Conservation (phyloP, 768 basidiomycete genomes). For the Boletus rex-veris region DNA sequence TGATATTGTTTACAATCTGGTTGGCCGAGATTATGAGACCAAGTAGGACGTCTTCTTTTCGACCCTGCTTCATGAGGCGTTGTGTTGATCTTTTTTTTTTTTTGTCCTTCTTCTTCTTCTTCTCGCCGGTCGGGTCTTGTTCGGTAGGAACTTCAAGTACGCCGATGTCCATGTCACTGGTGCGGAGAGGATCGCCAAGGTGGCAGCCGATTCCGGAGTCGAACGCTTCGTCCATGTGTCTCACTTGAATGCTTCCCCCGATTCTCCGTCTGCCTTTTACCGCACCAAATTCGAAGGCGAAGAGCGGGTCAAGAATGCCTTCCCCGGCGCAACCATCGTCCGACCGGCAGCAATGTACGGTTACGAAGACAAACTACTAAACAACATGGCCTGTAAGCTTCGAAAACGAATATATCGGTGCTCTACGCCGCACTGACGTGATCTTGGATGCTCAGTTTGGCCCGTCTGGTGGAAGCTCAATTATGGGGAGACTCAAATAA, state of each 20-base stretch:
- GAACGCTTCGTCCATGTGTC: slow-evolving; percentile 90
- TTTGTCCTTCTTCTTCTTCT: not conserved
- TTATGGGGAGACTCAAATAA: slow-evolving; percentile 77
- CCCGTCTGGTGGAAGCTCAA: slow-evolving; percentile 95
- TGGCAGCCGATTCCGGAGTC: slow-evolving; percentile 75
- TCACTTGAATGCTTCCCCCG: slow-evolving; percentile 82
- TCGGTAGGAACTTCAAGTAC: slow-evolving; percentile 80
- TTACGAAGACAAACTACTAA: slow-evolving; percentile 92
- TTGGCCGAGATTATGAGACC: slow-evolving; percentile 91
- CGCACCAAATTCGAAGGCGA: slow-evolving; percentile 89
- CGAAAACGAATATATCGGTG: not conserved
- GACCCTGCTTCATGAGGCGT: slow-evolving; percentile 10
- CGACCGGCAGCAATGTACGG: slow-evolving; percentile 86
- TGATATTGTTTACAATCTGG: slow-evolving; percentile 94
- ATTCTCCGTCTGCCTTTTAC: slow-evolving; percentile 82
- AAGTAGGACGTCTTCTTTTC: slow-evolving; percentile 58
- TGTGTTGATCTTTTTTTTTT: slow-evolving; percentile 8
- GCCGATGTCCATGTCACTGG: slow-evolving; percentile 78
- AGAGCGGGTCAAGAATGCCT: slow-evolving; percentile 75
- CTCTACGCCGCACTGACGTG: slow-evolving; percentile 12
- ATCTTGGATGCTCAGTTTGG: slow-evolving; percentile 48
- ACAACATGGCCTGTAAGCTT: slow-evolving; percentile 82
- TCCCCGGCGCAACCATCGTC: slow-evolving; percentile 84
- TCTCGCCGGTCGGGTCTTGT: not conserved
- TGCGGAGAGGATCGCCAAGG: slow-evolving; percentile 80